Evolutionary conservation across 768 basidiomycete species (phyloP).

Genomic region (Trametes sanguinea): DNA sequence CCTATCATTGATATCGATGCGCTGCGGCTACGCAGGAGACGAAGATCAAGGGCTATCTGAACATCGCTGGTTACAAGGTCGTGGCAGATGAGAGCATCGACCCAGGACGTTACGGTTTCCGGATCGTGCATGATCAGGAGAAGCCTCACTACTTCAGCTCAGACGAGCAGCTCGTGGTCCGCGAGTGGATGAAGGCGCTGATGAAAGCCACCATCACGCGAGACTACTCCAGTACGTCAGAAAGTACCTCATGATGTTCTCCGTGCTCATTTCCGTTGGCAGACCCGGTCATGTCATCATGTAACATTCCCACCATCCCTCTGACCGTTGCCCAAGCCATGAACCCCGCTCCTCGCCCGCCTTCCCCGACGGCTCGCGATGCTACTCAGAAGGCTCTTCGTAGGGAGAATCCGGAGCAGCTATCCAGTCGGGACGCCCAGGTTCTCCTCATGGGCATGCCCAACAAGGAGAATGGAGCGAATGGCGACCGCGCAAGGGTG

Average conservation of each 20-base stretch:
- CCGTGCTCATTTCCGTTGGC: slow-evolving; percentile 21
- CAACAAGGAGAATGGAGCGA: slow-evolving; percentile 33
- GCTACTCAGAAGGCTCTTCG: slow-evolving; percentile 87
- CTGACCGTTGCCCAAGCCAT: slow-evolving; percentile 93
- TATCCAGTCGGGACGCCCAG: slow-evolving; percentile 78
- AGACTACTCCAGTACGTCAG: slow-evolving; percentile 79
- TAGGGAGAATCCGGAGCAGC: slow-evolving; percentile 80
- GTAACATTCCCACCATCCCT: slow-evolving; percentile 96
- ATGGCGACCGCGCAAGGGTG: slow-evolving; percentile 50
- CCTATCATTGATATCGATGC: not conserved
- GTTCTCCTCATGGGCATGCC: slow-evolving; percentile 66
- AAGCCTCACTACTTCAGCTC: slow-evolving; percentile 92
- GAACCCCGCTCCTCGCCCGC: slow-evolving; percentile 94
- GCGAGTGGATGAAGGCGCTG: slow-evolving; percentile 99
- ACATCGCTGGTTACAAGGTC: slow-evolving; percentile 89
- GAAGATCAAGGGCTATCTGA: slow-evolving; percentile 95
- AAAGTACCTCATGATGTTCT: not conserved
- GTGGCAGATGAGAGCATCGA: slow-evolving; percentile 90
- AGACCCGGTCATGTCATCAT: slow-evolving; percentile 95
- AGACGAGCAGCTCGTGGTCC: slow-evolving; percentile 77
- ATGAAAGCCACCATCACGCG: slow-evolving; percentile 98
- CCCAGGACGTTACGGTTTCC: slow-evolving; percentile 93
- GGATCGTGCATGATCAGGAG: slow-evolving; percentile 86
- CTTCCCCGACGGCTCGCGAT: slow-evolving; percentile 84
- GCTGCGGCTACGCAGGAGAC: slow-evolving; percentile 62